A percentile compares a stretch with the other conserved stretches of the same genome.
These are phyloP conservation scores for Colletotrichum godetiae DNA, from an alignment of 2,329 filamentous ascomycete genomes.

Conservation along the genomic window DNA sequence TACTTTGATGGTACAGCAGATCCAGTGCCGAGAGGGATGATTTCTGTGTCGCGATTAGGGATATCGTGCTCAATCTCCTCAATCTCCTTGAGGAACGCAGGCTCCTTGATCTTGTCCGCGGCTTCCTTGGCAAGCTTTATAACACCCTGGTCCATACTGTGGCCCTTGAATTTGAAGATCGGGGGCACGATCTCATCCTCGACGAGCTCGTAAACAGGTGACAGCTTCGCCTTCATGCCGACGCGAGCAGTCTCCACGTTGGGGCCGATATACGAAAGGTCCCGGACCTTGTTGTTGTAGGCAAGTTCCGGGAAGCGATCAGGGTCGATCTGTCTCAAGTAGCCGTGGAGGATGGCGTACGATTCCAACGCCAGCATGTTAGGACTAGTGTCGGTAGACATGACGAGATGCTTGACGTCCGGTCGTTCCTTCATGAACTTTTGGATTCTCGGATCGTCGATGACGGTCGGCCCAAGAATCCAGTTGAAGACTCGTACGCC, in stretches of 20 bases:
- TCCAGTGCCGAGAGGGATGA: slow-evolving; percentile 90
- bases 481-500: slow-evolving; percentile 80
- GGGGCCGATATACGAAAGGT: slow-evolving; percentile 34
- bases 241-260: slow-evolving; percentile 53
- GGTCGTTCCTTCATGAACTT: slow-evolving; percentile 75
- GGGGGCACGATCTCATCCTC: slow-evolving; percentile 56
- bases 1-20: slow-evolving; percentile 92
- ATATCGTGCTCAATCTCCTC: slow-evolving; percentile 70
- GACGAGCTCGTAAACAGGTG: slow-evolving; percentile 59
- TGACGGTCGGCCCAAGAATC: slow-evolving; percentile 79
- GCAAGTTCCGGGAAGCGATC: slow-evolving; percentile 78
- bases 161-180: slow-evolving; percentile 49
- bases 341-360: slow-evolving; percentile 73
- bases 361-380: slow-evolving; percentile 80
- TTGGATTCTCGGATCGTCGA: slow-evolving; percentile 70
- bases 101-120: slow-evolving; percentile 51
- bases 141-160: slow-evolving; percentile 55
- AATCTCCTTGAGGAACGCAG: slow-evolving; percentile 60
- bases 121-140: slow-evolving; percentile 64
- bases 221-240: slow-evolving; percentile 58
- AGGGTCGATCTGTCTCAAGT: slow-evolving; percentile 78
- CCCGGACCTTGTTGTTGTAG: slow-evolving; percentile 65
- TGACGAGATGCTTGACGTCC: slow-evolving; percentile 79
- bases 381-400: slow-evolving; percentile 77
- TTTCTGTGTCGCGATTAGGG: slow-evolving; percentile 80